Conservation (phyloP, 2,329 filamentous ascomycete species). For the Phaeoacremonium minimum region DNA sequence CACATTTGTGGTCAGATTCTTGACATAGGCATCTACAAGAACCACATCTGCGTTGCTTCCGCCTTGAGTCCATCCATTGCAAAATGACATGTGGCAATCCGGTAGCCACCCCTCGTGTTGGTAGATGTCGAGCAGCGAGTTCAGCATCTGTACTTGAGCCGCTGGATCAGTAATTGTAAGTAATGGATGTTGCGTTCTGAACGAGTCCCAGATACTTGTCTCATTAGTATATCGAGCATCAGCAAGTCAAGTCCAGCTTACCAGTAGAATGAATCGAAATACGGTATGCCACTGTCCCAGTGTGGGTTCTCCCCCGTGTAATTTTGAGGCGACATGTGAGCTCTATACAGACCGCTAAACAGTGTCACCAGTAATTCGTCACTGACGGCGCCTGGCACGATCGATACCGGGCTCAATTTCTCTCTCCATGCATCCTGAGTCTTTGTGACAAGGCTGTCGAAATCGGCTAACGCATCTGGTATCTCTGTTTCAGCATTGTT, state of each 20-base stretch:
- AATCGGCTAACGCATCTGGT: constrained; percentile 52
- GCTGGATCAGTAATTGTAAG: constrained; percentile 59
- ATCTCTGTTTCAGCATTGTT: constrained; percentile 58
- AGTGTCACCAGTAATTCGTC: constrained; percentile 51
- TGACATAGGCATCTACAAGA: constrained; percentile 57
- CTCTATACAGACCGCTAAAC: constrained; percentile 58
- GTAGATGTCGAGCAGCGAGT: constrained; percentile 62
- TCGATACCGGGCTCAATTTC: constrained; percentile 49
- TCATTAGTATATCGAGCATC: too few relatives aligned
- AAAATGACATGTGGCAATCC: constrained; percentile 65
- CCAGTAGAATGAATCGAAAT: constrained; percentile 53
- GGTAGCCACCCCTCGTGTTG: constrained; percentile 61
- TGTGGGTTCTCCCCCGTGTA: constrained; percentile 62
- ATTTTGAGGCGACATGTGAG: constrained; percentile 61
- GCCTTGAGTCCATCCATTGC: constrained; percentile 63
- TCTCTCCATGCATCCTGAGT: constrained; percentile 52
- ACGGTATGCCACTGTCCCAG: constrained; percentile 58
- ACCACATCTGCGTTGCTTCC: constrained; percentile 65
- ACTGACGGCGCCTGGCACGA: constrained; percentile 44
- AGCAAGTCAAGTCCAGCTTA: constrained; percentile 2
- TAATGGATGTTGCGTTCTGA: constrained; percentile 57
- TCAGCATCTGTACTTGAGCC: constrained; percentile 56
- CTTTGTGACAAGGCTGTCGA: constrained; percentile 41
- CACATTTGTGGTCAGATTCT: constrained; percentile 53
- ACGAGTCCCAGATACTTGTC: constrained; percentile 56